phyloP scores from a whole-genome alignment of 768 basidiomycete species.

The Tricholoma saponaceum region DNA sequence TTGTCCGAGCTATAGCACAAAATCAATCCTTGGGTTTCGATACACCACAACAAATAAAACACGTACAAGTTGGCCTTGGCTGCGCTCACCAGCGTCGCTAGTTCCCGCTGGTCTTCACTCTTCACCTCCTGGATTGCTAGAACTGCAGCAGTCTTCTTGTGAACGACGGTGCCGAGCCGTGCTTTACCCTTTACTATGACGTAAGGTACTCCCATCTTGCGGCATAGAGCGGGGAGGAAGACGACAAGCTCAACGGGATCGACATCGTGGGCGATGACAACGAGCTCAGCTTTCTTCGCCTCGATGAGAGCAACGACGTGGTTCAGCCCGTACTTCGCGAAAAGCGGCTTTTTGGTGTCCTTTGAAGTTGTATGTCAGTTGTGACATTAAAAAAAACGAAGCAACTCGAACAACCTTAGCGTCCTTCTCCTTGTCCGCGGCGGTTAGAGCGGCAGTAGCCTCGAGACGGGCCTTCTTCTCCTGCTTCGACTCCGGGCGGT shows the following conservation, averaged over 20 bases:
- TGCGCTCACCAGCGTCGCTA: slow-evolving; percentile 92
- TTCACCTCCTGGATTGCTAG: slow-evolving; percentile 90
- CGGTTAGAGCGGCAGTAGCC: too few species aligned
- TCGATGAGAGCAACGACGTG: slow-evolving; percentile 94
- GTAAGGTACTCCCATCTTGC: slow-evolving; percentile 99
- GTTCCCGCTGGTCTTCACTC: slow-evolving; percentile 91
- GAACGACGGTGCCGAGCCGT: slow-evolving; percentile 94
- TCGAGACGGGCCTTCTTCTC: slow-evolving; percentile 97
- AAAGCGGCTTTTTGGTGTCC: slow-evolving; percentile 93
- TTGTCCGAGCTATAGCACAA: slow-evolving; percentile 69
- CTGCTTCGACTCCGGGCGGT: slow-evolving; percentile 89
- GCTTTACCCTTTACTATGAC: too few species aligned
- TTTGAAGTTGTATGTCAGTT: slow-evolving; percentile 19
- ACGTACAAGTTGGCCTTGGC: slow-evolving; percentile 97
- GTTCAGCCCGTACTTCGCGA: slow-evolving; percentile 96
- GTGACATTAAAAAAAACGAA: neutral
- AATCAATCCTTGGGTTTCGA: slow-evolving; percentile 13
- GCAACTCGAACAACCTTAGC: slow-evolving; percentile 33
- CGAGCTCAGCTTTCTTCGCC: slow-evolving; percentile 95
- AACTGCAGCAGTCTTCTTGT: slow-evolving; percentile 97
- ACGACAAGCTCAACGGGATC: too few species aligned
- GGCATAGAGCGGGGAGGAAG: too few species aligned
- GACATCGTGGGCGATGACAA: slow-evolving; percentile 93
- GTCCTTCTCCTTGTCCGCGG: too few species aligned
- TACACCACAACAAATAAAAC: neutral